Evolutionary conservation across 2,329 filamentous ascomycete species (phyloP).

Genomic region (Furcasterigmium furcatum): DNA sequence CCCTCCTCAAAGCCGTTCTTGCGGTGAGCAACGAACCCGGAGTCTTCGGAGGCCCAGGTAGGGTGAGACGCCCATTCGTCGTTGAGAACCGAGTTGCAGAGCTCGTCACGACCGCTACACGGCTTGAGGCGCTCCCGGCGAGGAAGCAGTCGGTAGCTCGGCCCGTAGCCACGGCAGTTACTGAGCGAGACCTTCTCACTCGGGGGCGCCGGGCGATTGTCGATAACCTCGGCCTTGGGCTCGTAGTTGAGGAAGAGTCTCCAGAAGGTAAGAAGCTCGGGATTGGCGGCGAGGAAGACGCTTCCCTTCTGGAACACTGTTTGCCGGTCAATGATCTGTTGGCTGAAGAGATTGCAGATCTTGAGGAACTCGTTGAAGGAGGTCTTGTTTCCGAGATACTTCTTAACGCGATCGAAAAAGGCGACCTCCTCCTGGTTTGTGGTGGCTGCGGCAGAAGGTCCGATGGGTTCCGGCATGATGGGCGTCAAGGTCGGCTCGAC

Average conservation of each 20-base stretch:
- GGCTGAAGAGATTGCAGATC: slow-evolving; percentile 91
- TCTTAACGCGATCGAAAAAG: slow-evolving; percentile 97
- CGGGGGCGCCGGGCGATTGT: slow-evolving; percentile 73
- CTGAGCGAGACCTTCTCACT: slow-evolving; percentile 84
- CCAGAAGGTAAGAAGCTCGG: slow-evolving; percentile 87
- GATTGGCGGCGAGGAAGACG: slow-evolving; percentile 82
- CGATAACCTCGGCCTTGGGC: slow-evolving; percentile 71
- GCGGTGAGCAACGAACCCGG: slow-evolving; percentile 92
- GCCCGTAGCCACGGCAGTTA: slow-evolving; percentile 92
- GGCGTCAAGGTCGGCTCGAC: slow-evolving; percentile 88
- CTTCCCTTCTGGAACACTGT: slow-evolving; percentile 79
- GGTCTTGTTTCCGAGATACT: slow-evolving; percentile 88
- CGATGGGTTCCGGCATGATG: slow-evolving; percentile 80
- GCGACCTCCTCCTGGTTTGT: slow-evolving; percentile 81
- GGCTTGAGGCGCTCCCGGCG: slow-evolving; percentile 83
- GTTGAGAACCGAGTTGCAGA: slow-evolving; percentile 90
- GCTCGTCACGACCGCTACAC: slow-evolving; percentile 90
- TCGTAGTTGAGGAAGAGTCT: slow-evolving; percentile 79
- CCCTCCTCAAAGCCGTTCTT: slow-evolving; percentile 96
- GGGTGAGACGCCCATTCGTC: slow-evolving; percentile 99
- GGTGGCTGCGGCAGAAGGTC: slow-evolving; percentile 69
- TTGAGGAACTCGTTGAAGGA: slow-evolving; percentile 96
- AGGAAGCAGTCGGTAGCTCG: slow-evolving; percentile 89
- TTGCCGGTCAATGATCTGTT: slow-evolving; percentile 85
- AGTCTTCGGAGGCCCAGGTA: slow-evolving; percentile 98